Conservation (phyloP, 306 rosid species). For the Cercis canadensis region DNA sequence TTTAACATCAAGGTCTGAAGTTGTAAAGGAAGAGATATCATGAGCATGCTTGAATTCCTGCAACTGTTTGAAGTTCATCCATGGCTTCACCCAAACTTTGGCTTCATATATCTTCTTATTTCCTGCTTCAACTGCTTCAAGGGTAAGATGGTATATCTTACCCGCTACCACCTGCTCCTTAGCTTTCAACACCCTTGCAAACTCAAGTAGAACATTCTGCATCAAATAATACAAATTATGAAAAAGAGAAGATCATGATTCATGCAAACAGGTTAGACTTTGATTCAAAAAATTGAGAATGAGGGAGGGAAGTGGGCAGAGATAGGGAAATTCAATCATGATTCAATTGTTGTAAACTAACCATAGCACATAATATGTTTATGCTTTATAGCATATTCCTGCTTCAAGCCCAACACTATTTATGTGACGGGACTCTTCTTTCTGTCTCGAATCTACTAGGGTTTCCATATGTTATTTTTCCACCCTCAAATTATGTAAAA, state of each 20-base stretch:
- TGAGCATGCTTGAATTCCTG: constrained; percentile 51
- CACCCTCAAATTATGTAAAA: background rate
- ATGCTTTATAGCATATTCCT: background rate
- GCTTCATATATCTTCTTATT: constrained; percentile 55
- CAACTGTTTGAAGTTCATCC: constrained; percentile 64
- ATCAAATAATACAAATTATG: constrained; percentile 2
- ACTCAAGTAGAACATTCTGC: constrained; percentile 60
- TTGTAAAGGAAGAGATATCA: constrained; percentile 35
- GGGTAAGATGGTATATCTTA: constrained; percentile 49
- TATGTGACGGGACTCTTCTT: background rate
- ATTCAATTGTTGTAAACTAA: too few relatives aligned
- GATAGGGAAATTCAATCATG: background rate
- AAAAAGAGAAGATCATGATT: background rate
- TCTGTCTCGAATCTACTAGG: background rate
- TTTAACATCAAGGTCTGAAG: constrained; percentile 42
- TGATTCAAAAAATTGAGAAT: background rate
- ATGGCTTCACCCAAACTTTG: constrained; percentile 67
- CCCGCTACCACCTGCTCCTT: constrained; percentile 64
- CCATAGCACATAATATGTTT: background rate
- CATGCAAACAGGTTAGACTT: background rate
- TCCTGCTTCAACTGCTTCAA: constrained; percentile 62
- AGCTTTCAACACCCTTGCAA: constrained; percentile 53
- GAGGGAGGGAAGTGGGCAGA: background rate
- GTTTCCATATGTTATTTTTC: background rate
- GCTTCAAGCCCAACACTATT: background rate